Base-by-base conservation (phyloP, 2,329 filamentous ascomycete genomes). In the Xylariales sp. region DNA sequence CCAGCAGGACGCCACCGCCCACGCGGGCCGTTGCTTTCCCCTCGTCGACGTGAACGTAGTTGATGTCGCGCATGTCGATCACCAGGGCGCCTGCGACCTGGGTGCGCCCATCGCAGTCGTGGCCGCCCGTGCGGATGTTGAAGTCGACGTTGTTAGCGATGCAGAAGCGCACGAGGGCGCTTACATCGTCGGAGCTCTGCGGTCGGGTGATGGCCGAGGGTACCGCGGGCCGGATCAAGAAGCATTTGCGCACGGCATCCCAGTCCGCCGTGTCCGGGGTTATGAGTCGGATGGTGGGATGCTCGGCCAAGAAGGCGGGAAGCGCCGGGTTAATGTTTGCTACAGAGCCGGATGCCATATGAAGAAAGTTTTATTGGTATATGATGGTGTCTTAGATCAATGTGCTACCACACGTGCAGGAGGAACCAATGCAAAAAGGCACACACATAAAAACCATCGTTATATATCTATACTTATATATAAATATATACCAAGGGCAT, bases 11-110 rank as follows among this genome's bases (percentile, higher is more conserved):
- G 2, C 64, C 63, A 5, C 62, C 63, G 5, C 63, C 62, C 8
- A 67, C 42, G 3, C 40, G 43, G 2, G 58, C 63, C 5, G 57
- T 57, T 29, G 49, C 42, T 16, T 46, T 46, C 13, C 52, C 49
- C 1, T 40, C 37, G 23, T 48, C 49, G 10, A 65, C 43, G 0
- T 47, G 19, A 10, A 66, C 51, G 12, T 52, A 44, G 10, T 50
- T 45, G 28, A 67, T 54, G 28, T 57, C 59, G 14, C 63, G 58
- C 51, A 66, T 40, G 36, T 67, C 63, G 21, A 67, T 59, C 2
- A 51, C 54, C 12, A 66, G 29, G 5, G 55, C 54, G 20, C 46
- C 55, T 5, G 52, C 30, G 4, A 54, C 49, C n/a, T 54, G 51
- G n/a, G 53, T 55, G 1, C 53, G 46, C 2, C 60, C 58, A 19